Conservation (phyloP, 345 rosid genomes). For the Corymbia maculata region DNA sequence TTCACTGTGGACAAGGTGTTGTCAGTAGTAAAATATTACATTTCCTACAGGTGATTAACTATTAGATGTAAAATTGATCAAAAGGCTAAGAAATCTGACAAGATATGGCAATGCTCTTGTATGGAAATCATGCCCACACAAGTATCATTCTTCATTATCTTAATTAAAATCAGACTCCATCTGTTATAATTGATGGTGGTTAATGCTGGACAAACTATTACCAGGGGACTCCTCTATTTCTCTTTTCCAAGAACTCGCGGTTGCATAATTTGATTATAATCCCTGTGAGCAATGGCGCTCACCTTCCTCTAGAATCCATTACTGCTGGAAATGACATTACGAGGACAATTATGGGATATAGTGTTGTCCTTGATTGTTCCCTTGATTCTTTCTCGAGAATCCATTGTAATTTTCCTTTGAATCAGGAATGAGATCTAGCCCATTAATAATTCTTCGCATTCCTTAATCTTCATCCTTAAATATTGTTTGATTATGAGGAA, state of each 20-base stretch:
- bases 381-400: not conserved
- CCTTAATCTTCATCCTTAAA: not conserved
- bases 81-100: too few species aligned
- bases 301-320: too few species aligned
- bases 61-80: too few species aligned
- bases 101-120: too few species aligned
- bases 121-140: not conserved
- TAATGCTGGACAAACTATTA: not conserved
- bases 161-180: not conserved
- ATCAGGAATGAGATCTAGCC: not conserved
- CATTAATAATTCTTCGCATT: not conserved
- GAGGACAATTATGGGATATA: not conserved
- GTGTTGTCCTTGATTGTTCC: not conserved
- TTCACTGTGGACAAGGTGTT: too few species aligned
- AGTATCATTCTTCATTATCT: too few species aligned
- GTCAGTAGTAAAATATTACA: too few species aligned
- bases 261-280: too few species aligned
- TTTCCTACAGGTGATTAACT: too few species aligned
- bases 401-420: not conserved
- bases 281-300: too few species aligned
- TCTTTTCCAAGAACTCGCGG: too few species aligned
- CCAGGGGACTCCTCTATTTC: not conserved
- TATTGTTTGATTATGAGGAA: not conserved
- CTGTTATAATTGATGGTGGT: not conserved
- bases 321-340: not conserved